These are phyloP conservation scores for Noccaea caerulescens DNA, from an alignment of 345 rosid genomes.

Conservation along the genomic window DNA sequence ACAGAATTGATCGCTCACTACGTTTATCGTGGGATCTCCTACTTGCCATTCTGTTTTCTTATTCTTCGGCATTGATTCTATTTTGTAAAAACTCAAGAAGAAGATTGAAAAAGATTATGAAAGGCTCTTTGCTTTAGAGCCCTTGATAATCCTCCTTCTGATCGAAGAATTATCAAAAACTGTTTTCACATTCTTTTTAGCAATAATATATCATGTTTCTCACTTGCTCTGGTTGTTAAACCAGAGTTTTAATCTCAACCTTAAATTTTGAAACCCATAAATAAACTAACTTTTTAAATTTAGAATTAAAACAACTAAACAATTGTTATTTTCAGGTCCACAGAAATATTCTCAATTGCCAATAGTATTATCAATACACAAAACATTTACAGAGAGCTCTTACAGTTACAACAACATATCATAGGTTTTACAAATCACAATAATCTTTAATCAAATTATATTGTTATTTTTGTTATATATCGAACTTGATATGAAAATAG, in stretches of 20 bases:
- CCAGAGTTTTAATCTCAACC: constrained; percentile 30
- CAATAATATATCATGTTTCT: constrained; percentile 30
- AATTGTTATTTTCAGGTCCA: constrained; percentile 24
- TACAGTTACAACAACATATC: constrained; percentile 34
- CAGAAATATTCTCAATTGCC: constrained; percentile 17
- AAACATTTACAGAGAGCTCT: constrained; percentile 31
- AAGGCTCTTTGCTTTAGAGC: constrained; percentile 39
- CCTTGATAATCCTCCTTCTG: constrained; percentile 37
- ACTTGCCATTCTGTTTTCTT: constrained; percentile 44
- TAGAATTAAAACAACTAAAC: constrained; percentile 35
- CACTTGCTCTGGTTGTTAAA: constrained; percentile 25
- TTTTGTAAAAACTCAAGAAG: constrained; percentile 7
- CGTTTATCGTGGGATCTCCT: constrained; percentile 52
- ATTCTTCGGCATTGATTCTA: constrained; percentile 41
- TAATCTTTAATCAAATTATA: constrained; percentile 15
- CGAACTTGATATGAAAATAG: constrained; percentile 10
- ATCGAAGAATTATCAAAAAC: constrained; percentile 33
- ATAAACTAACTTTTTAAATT: constrained; percentile 34
- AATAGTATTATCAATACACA: constrained; percentile 7
- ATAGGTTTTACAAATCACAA: not conserved
- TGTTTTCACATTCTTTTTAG: constrained; percentile 20
- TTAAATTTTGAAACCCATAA: constrained; percentile 31
- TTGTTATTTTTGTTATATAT: constrained; percentile 6
- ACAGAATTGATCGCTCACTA: constrained; percentile 63
- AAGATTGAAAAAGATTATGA: constrained; percentile 27